phyloP scores from a whole-genome alignment of 2,329 filamentous ascomycete genomes.

The Dichotomopilus funicola region DNA sequence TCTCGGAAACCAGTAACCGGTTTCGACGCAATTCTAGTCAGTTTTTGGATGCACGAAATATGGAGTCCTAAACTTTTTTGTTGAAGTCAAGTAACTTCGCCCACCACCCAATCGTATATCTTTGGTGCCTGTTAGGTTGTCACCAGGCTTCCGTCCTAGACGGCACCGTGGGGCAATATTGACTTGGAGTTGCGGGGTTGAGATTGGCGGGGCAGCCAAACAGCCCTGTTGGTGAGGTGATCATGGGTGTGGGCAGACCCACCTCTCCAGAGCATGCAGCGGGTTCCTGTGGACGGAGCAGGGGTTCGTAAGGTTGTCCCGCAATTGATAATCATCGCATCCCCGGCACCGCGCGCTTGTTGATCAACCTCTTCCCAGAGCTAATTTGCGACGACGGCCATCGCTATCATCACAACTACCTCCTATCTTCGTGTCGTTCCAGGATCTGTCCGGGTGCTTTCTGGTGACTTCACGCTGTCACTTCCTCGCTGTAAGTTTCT shows the following conservation, averaged over 20 bases:
- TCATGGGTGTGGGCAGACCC: background rate
- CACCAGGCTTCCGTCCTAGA: background rate
- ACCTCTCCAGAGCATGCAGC: background rate
- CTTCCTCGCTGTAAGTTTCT: too few relatives aligned
- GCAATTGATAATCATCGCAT: slow-evolving; percentile 10
- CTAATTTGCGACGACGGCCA: slow-evolving; percentile 9
- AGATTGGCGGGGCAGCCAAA: background rate
- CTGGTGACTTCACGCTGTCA: too few relatives aligned
- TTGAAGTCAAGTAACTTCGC: too few relatives aligned
- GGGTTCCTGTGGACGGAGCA: background rate
- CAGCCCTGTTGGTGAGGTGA: slow-evolving; percentile 1
- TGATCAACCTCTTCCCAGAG: background rate
- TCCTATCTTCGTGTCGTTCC: background rate
- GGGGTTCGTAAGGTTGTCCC: background rate
- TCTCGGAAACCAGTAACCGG: too few relatives aligned
- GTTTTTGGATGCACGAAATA: too few relatives aligned
- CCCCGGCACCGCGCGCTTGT: background rate
- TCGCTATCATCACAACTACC: slow-evolving; percentile 3
- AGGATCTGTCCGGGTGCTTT: too few relatives aligned
- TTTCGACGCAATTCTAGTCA: too few relatives aligned
- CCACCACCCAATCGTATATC: too few relatives aligned
- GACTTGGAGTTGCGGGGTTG: slow-evolving; percentile 5
- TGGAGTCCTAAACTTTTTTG: too few relatives aligned
- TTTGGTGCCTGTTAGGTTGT: background rate
- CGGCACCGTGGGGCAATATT: slow-evolving; percentile 3